These are phyloP conservation scores for Vaccinium myrtillus DNA, from an alignment of 148 eudicot genomes.

Conservation along the genomic window DNA sequence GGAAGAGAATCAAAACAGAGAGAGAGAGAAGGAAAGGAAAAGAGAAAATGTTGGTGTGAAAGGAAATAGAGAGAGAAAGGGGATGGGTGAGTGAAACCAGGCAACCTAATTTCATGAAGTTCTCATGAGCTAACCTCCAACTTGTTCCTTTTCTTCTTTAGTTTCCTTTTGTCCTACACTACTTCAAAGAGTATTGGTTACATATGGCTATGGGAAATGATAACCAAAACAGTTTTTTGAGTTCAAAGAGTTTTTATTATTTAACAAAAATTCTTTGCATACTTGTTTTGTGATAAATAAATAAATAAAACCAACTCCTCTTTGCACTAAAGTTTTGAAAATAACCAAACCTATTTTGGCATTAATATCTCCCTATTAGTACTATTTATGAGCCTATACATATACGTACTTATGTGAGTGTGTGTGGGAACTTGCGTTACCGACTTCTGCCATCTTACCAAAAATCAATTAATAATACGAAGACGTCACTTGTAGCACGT, in stretches of 20 bases:
- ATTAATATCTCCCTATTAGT: no score
- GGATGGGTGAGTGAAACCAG: slow-evolving; percentile 26
- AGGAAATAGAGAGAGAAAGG: slow-evolving; percentile 22
- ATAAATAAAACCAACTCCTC: no score
- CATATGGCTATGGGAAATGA: no score
- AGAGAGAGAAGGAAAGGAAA: slow-evolving; percentile 2
- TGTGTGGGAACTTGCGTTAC: not conserved
- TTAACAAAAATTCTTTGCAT: no score
- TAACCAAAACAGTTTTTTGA: no score
- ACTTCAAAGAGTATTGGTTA: not conserved
- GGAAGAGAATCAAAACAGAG: not conserved
- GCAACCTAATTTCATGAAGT: slow-evolving; percentile 38
- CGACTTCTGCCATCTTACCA: not conserved
- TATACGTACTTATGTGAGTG: no score
- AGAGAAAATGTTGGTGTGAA: not conserved
- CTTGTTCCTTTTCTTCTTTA: slow-evolving; percentile 39
- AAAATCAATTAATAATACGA: not conserved
- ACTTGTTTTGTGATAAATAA: no score
- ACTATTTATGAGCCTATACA: not conserved
- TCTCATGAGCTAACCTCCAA: slow-evolving; percentile 62
- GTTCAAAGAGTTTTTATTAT: no score
- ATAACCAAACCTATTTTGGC: no score
- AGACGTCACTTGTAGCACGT: not conserved
- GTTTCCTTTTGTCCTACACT: slow-evolving; percentile 12
- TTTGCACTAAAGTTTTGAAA: no score